A percentile compares a stretch with the other conserved stretches of the same genome.
These are phyloP conservation scores for Euphrasia confusa DNA, from an alignment of 257 asterid species.

Conservation along the genomic window DNA sequence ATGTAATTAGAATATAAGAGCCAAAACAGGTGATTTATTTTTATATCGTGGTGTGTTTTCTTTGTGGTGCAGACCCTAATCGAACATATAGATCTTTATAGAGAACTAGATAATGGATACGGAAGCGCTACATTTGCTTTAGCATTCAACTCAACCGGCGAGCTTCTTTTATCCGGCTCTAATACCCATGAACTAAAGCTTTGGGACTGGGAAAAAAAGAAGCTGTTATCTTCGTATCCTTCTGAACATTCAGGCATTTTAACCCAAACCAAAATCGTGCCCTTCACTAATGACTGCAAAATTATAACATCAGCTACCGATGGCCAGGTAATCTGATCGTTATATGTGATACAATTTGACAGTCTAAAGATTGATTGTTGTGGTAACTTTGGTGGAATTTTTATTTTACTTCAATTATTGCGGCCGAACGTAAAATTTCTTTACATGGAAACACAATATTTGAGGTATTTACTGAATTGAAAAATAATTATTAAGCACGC, in stretches of 20 bases:
- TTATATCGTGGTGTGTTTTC: too few species aligned
- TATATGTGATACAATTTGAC: too few species aligned
- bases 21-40: too few species aligned
- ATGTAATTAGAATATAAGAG: too few species aligned
- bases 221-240: constrained; percentile 49
- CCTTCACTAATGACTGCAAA: constrained; percentile 61
- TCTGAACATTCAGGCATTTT: constrained; percentile 73
- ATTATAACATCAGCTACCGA: constrained; percentile 72
- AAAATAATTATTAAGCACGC: too few species aligned
- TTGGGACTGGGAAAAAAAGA: constrained; percentile 68
- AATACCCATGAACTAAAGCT: constrained; percentile 62
- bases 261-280: constrained; percentile 51
- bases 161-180: constrained; percentile 70
- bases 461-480: too few species aligned
- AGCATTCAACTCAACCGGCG: constrained; percentile 32
- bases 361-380: too few species aligned
- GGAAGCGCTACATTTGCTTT: not conserved
- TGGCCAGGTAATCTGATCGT: constrained; percentile 49
- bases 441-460: too few species aligned
- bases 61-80: not conserved
- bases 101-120: not conserved
- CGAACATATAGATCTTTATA: not conserved
- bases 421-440: too few species aligned
- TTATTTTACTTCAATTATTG: too few species aligned
- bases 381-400: too few species aligned